Percentiles rank a stretch among this genome's conserved stretches.
Evolutionary conservation across 495 filamentous ascomycete genomes (phyloP).

Genomic region (Amniculicola lignicola): DNA sequence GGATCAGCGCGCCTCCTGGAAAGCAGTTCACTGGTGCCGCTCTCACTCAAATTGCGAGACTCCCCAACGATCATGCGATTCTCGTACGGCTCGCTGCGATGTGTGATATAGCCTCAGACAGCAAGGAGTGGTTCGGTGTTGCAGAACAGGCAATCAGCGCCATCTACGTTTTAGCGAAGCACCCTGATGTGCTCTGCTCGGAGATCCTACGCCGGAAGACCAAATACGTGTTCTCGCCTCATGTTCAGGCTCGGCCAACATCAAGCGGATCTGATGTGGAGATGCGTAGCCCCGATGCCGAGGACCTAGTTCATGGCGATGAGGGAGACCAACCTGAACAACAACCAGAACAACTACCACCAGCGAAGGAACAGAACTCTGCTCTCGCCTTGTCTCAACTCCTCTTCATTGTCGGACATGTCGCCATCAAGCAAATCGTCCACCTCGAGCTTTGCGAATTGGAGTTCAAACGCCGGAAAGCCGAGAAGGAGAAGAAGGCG

Average conservation of each 20-base stretch:
- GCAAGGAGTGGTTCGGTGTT: constrained; percentile 94
- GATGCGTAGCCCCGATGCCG: constrained; percentile 41
- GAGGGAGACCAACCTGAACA: constrained; percentile 35
- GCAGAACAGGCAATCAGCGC: constrained; percentile 95
- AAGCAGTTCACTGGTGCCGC: constrained; percentile 51
- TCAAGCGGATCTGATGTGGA: too few species aligned
- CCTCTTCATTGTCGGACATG: constrained; percentile 92
- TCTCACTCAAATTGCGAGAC: constrained; percentile 63
- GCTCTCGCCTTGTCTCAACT: constrained; percentile 82
- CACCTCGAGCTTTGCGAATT: constrained; percentile 96
- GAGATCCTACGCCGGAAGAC: constrained; percentile 88
- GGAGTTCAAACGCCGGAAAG: constrained; percentile 95
- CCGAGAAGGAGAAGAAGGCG: constrained; percentile 80
- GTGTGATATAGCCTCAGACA: constrained; percentile 76
- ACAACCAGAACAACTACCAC: constrained; percentile 14
- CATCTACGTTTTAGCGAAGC: constrained; percentile 91
- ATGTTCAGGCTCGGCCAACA: constrained; percentile 39
- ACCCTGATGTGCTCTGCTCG: constrained; percentile 90
- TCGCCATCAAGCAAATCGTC: constrained; percentile 99
- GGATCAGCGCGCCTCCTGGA: constrained; percentile 72
- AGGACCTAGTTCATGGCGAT: too few species aligned
- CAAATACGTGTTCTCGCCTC: constrained; percentile 64
- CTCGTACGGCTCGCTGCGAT: constrained; percentile 75
- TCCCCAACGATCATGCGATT: constrained; percentile 89
- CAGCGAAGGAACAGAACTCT: constrained; percentile 35